phyloP scores from a whole-genome alignment of 768 basidiomycete genomes.

The Rhodocollybia butyracea region DNA sequence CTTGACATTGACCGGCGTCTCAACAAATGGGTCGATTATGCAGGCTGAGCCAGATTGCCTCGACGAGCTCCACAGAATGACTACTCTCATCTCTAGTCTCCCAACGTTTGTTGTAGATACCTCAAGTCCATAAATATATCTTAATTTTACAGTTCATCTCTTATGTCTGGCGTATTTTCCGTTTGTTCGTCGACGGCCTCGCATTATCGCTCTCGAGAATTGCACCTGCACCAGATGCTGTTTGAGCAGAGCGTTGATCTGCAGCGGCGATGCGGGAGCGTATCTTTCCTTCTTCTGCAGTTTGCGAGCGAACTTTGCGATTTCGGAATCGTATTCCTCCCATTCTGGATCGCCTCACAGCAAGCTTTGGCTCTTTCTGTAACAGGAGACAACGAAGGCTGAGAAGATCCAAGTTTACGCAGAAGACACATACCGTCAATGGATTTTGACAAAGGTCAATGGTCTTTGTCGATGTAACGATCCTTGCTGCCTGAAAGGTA shows the following conservation, averaged over 20 bases:
- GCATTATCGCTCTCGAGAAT: neutral
- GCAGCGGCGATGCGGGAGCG: conserved; percentile 64
- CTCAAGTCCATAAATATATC: neutral
- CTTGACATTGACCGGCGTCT: too few species aligned
- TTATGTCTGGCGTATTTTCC: neutral
- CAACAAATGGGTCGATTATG: too few species aligned
- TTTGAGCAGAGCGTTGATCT: conserved; percentile 61
- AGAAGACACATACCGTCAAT: conserved; percentile 65
- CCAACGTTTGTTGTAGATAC: too few species aligned
- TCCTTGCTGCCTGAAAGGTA: conserved; percentile 68
- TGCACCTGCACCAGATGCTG: conserved; percentile 16
- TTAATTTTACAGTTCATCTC: conserved; percentile 9
- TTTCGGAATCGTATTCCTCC: conserved; percentile 92
- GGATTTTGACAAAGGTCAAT: conserved; percentile 98
- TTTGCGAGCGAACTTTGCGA: conserved; percentile 74
- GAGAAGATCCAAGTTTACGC: neutral
- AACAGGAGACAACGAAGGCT: conserved; percentile 1
- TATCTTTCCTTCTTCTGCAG: conserved; percentile 72
- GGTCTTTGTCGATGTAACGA: conserved; percentile 75
- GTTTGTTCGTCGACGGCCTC: neutral
- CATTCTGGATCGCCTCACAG: conserved; percentile 92
- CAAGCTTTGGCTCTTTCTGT: conserved; percentile 96
- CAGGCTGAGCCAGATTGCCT: too few species aligned
- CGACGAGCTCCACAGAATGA: neutral
- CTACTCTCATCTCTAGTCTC: too few species aligned